phyloP scores from a whole-genome alignment of 768 basidiomycete genomes.

The Amanita fuliginea region DNA sequence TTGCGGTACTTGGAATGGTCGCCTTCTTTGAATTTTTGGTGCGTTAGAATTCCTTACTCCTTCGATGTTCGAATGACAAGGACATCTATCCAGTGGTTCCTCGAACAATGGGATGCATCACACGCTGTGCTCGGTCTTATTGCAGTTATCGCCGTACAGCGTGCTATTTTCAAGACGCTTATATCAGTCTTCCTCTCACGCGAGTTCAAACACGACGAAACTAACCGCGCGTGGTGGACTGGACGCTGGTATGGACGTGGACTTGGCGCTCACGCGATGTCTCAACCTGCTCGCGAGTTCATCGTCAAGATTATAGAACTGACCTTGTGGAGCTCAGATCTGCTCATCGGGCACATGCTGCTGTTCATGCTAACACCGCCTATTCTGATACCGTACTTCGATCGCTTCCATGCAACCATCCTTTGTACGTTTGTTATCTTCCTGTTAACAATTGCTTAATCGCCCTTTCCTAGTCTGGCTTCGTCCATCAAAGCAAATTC shows the following conservation, averaged over 20 bases:
- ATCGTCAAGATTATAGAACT: conserved; percentile 97
- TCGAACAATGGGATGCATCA: conserved; percentile 84
- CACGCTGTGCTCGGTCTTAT: conserved; percentile 93
- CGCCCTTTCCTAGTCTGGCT: conserved; percentile 65
- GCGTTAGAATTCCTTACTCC: conserved; percentile 18
- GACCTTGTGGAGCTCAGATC: conserved; percentile 91
- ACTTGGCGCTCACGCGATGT: conserved; percentile 83
- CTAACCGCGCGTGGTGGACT: conserved; percentile 99
- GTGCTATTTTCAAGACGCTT: conserved; percentile 86
- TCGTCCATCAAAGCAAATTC: conserved; percentile 88
- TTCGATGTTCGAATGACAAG: conserved; percentile 4
- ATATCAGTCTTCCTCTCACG: conserved; percentile 92
- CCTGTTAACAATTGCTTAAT: conserved; percentile 11
- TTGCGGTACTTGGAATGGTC: conserved; percentile 78
- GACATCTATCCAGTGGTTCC: conserved; percentile 63
- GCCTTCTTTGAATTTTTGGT: conserved; percentile 97
- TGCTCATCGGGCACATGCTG: conserved; percentile 78
- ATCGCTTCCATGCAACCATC: conserved; percentile 82
- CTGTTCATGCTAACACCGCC: conserved; percentile 88
- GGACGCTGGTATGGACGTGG: conserved; percentile 96
- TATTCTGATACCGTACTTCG: conserved; percentile 82
- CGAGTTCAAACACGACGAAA: conserved; percentile 99
- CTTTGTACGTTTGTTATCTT: conserved; percentile 56
- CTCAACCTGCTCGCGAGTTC: conserved; percentile 96
- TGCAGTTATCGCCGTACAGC: conserved; percentile 83